Base-by-base conservation (phyloP, 495 filamentous ascomycete genomes). In the Penicillium waksmanii region DNA sequence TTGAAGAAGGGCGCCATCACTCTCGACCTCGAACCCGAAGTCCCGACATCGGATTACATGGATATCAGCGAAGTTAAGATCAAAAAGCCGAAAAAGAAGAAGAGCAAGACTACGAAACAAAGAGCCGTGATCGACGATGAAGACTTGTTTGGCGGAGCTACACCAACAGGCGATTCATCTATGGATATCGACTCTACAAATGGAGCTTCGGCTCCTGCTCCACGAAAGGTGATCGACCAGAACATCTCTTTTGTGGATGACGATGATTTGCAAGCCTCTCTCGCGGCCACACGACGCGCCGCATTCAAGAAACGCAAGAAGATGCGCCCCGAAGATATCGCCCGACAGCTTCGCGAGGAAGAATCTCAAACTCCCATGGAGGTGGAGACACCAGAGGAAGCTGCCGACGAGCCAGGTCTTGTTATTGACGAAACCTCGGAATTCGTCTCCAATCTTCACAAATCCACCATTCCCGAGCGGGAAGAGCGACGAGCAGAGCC, bases 401-500 rank as follows among this genome's bases (percentile, higher is more conserved):
- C 73, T 23, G 80, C 80, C 17, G 84, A 87, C 59, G 87, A 85
- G 25, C 84, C 82, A 15, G 93, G 93, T 31, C 79, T 97, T 11
- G 82, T 98, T 13, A 92, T 98, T 56, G 93, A 97, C 62, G 94
- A 98, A 69, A 97, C 94, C 13, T 89, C 92, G 3, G 93, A 96
- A 61, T 98, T 98, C 68, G 91, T 98, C 25, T 87, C 92, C 18
- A 91, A 92, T 62, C 73, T 98, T 53, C 85, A 88, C 64, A 87
- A 86, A 61, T 84, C 82, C 11, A 77, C 76, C n/a, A 75, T 82
- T n/a, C 85, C 86, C n/a, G 88, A 90, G 62, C 82, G 80, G 33
- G 67, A 70, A 57, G 68, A 79, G 80, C 78, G 69, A 69, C 66
- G 67, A 74, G 57, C 74, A 60, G 63, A 82, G 67, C 71, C 75